Percentiles rank a stretch among this genome's conserved stretches.
phyloP scores from a whole-genome alignment of 306 rosid species.

The Gastrolobium villosum region DNA sequence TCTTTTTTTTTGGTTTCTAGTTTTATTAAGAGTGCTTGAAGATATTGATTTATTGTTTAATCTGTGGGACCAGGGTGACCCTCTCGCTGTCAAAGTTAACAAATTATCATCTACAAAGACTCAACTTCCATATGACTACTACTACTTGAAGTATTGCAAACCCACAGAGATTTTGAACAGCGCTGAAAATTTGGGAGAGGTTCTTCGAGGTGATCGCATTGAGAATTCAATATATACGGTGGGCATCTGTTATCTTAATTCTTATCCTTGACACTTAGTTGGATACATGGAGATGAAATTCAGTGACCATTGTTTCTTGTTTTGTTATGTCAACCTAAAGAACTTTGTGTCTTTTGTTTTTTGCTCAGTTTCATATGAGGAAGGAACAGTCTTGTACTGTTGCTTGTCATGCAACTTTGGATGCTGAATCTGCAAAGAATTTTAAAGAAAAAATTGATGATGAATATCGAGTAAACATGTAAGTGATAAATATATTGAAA shows the following conservation, averaged over 20 bases:
- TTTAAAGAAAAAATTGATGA: conserved; percentile 97
- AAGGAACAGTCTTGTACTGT: conserved; percentile 89
- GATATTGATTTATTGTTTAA: conserved; percentile 42
- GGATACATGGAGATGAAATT: neutral
- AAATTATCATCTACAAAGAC: conserved; percentile 97
- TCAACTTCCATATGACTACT: conserved; percentile 96
- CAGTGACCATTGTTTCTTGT: conserved; percentile 2
- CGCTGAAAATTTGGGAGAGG: conserved; percentile 99
- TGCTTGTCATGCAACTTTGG: conserved; percentile 63
- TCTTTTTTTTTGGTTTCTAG: neutral
- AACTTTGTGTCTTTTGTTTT: neutral
- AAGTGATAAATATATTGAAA: conserved; percentile 50
- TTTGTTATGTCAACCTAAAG: conserved; percentile 32
- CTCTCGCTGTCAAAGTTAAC: conserved; percentile 89
- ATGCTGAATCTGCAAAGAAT: conserved; percentile 83
- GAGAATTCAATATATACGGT: conserved; percentile 89
- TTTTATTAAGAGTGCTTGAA: conserved; percentile 17
- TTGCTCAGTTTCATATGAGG: conserved; percentile 86
- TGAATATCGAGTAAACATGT: conserved; percentile 96
- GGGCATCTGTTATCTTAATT: conserved; percentile 45
- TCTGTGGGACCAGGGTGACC: conserved; percentile 68
- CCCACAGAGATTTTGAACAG: conserved; percentile 72
- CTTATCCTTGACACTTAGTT: too few relatives aligned
- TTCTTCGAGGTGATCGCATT: conserved; percentile 99
- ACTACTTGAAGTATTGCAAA: conserved; percentile 88